A percentile compares a stretch with the other conserved stretches of the same genome.
phyloP scores from a whole-genome alignment of 176 grass and related monocot species.

The Canna indica region DNA sequence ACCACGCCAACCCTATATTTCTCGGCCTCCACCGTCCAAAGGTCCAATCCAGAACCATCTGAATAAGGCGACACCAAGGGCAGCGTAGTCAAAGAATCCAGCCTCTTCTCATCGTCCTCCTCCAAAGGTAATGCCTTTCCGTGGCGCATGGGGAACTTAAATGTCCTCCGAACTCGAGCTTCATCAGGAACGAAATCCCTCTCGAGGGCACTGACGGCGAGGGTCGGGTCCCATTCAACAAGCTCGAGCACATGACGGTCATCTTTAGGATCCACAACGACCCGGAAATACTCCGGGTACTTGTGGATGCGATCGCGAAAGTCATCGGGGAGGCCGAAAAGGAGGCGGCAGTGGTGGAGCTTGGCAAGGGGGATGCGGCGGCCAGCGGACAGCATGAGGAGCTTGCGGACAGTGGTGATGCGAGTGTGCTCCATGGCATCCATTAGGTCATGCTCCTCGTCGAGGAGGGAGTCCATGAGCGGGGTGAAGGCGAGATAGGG shows the following conservation, averaged over 20 bases:
- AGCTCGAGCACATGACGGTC: conserved; percentile 72
- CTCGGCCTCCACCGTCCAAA: conserved; percentile 63
- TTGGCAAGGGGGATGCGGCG: conserved; percentile 57
- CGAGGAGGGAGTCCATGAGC: conserved; percentile 69
- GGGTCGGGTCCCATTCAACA: conserved; percentile 47
- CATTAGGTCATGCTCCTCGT: conserved; percentile 47
- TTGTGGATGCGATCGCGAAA: conserved; percentile 61
- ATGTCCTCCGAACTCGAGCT: conserved; percentile 37
- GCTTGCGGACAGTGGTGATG: conserved; percentile 22
- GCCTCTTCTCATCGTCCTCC: conserved; percentile 36
- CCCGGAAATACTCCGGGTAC: conserved; percentile 57
- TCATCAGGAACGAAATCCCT: conserved; percentile 61
- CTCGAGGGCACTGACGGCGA: conserved; percentile 72
- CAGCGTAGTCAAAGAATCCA: conserved; percentile 57
- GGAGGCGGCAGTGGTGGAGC: conserved; percentile 62
- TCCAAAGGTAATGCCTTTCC: conserved; percentile 48
- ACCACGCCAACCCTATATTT: conserved; percentile 78
- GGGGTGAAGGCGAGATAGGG: conserved; percentile 60
- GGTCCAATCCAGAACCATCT: conserved; percentile 45
- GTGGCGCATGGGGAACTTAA: conserved; percentile 60
- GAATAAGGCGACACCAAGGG: conserved; percentile 73
- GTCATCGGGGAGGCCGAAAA: conserved; percentile 69
- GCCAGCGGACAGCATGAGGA: conserved; percentile 51
- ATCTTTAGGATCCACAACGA: conserved; percentile 53
- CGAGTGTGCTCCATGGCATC: conserved; percentile 34